Base-by-base conservation (phyloP, 2,329 filamentous ascomycete species). In the Beauveria medogensis region DNA sequence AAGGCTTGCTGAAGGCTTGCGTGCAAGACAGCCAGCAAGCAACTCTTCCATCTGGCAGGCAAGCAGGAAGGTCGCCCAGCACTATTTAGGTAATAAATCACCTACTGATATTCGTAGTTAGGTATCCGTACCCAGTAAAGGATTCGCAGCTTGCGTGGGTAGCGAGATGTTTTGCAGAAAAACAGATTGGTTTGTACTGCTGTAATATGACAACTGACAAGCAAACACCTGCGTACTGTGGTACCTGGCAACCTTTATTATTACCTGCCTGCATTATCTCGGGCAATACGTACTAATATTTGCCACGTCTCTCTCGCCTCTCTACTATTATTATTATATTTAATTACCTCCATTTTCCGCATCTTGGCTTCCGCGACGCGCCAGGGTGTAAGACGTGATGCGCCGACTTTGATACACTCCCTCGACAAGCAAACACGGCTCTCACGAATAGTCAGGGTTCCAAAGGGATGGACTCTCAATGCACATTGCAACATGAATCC, bases 81-180 rank as follows among this genome's bases (percentile, higher is more conserved):
- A 37, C 34, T 37, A 37, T 37, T 16, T 37, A 16, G 34, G 34
- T 37, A 37, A 6, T 16, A 16, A 37, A 37, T 37, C 14, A 37
- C 34, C 14, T 37, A 34, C 9, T 10, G 2, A 12, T 34, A 16
- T 37, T 37, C 14, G 14, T 16, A 37, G 34, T 12, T 37, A 37
- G 14, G 34, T 37, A 37, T 37, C 12, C 5, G 34, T 37, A 37
- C 34, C 12, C 34, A 37, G 34, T 43, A 43, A 20, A 22, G 51
- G 20, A 54, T 41, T 54, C 22, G 52, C 14, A 37, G 14, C 12
- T 37, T 16, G 18, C 52, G 22, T 34, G 53, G 40, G 40, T 46
- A 55, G 40, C 40, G 24, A 46, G n/a, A 46, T 55, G 53, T 46
- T 46, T 55, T 55, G 53, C 41, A 55, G 41, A 46, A 40, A 44